Base-by-base conservation (phyloP, 2,329 filamentous ascomycete genomes). In the Talaromyces sp. region DNA sequence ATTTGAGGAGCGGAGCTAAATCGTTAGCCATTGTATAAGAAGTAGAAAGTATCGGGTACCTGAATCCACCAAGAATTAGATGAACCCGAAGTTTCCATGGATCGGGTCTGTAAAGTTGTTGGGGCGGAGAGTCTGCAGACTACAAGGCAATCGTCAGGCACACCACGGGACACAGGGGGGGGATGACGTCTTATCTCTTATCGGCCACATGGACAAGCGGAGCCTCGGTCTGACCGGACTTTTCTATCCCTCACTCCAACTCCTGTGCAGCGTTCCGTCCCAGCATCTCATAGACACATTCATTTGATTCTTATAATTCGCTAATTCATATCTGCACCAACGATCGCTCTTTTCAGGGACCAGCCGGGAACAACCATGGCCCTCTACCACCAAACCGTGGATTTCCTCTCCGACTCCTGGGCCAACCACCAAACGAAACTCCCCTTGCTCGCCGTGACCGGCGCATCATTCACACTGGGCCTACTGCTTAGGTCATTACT, bases 391-490 rank as follows among this genome's bases (percentile, higher is more conserved):
- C 65, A 70, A 54, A 67, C 70, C 36, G 56, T 65, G 57, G 69
- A 71, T 47, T 64, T 67, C 48, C 55, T 73, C 27, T 68, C 70
- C 42, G 63, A 65, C 46, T 69, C 68, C 46, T 59, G 70, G 41
- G 53, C 64, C 41, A 66, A 67, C 54, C 57, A 61, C 11, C 64
- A 60, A 49, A 62, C 54, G 19, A 67, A 70, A n/a, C 54, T 71
- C 41, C 64, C 69, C 24, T 48, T 73, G 30, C 52, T 72, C 29
- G 69, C 68, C n/a, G 63, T 67, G 29, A 67, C 71, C 19, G 70
- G 71, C 17, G 66, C 62, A 32, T 73, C 71, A 0, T 61, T 74
- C 42, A 69, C 69, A 33, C 54, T 72, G 35, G 70, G 69, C 20
- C 43, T 74, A 17, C 50, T 70, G 0, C 54, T 70, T 50, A 67